Conservation (phyloP, 108 stramenopile species). For the Cyclotella choctawhatcheeana region DNA sequence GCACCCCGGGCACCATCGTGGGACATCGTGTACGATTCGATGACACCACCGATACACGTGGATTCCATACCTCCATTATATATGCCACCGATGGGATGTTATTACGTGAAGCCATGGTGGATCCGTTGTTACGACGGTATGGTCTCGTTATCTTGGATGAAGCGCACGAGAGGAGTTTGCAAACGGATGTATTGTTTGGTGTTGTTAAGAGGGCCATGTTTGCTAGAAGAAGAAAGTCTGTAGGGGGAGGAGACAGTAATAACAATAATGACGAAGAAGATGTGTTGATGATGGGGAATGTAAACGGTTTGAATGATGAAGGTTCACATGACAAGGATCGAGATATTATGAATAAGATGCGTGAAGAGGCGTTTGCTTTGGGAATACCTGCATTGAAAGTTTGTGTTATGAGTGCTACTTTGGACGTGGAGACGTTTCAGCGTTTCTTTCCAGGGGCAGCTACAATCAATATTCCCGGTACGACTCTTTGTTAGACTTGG, state of each 20-base stretch:
- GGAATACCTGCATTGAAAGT: slow-evolving; percentile 81
- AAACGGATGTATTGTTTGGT: slow-evolving; percentile 96
- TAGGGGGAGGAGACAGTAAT: not conserved
- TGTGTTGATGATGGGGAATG: no score
- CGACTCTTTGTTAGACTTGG: not conserved
- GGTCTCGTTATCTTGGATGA: slow-evolving; percentile 94
- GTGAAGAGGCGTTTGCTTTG: slow-evolving; percentile 42
- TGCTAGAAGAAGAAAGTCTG: slow-evolving; percentile 41
- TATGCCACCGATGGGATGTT: slow-evolving; percentile 99
- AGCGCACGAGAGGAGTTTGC: slow-evolving; percentile 95
- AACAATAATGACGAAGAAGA: no score
- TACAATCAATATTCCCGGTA: slow-evolving; percentile 82
- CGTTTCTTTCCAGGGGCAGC: slow-evolving; percentile 74
- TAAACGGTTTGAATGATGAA: no score
- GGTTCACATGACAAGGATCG: slow-evolving; percentile 63
- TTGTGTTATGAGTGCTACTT: slow-evolving; percentile 97
- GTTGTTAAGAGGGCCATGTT: slow-evolving; percentile 84
- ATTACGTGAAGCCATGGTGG: slow-evolving; percentile 90
- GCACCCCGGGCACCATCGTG: slow-evolving; percentile 64
- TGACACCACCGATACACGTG: slow-evolving; percentile 65
- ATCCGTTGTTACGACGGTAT: slow-evolving; percentile 85
- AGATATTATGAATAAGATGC: slow-evolving; percentile 53
- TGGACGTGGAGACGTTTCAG: slow-evolving; percentile 87
- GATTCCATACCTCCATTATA: slow-evolving; percentile 65
- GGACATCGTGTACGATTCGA: slow-evolving; percentile 98